Conservation (phyloP, 768 basidiomycete genomes). For the Russula sp. region DNA sequence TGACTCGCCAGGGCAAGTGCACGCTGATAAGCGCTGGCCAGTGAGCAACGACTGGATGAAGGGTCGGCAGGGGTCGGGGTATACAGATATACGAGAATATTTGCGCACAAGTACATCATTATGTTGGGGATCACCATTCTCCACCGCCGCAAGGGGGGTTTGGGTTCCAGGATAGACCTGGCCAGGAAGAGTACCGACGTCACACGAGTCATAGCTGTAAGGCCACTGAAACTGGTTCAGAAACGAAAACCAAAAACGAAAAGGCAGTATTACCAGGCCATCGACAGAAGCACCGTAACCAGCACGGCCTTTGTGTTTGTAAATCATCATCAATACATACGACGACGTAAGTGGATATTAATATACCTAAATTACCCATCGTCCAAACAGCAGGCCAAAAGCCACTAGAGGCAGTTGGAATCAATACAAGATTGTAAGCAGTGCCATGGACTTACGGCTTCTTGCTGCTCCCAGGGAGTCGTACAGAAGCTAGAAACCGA, state of each 20-base stretch:
- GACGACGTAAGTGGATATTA: not conserved
- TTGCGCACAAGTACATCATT: conserved; percentile 38
- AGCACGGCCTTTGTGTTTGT: conserved; percentile 50
- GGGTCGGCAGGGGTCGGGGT: not conserved
- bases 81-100: conserved; percentile 47
- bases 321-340: not conserved
- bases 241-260: not conserved
- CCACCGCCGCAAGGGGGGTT: conserved; percentile 52
- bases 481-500: conserved; percentile 13
- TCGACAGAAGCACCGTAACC: conserved; percentile 85
- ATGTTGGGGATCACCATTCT: conserved; percentile 45
- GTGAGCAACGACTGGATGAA: conserved; percentile 52
- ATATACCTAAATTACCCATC: conserved; percentile 61
- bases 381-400: conserved; percentile 50
- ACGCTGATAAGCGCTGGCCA: conserved; percentile 78
- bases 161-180: conserved; percentile 71
- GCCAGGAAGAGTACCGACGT: conserved; percentile 49
- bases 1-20: conserved; percentile 78
- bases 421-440: conserved; percentile 11
- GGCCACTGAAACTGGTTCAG: conserved; percentile 49
- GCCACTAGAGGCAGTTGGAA: conserved; percentile 28
- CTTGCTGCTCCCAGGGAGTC: conserved; percentile 13
- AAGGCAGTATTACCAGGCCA: conserved; percentile 50
- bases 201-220: conserved; percentile 78
- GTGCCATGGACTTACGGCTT: conserved; percentile 5